A percentile compares a stretch with the other conserved stretches of the same genome.
Conservation (phyloP, 768 basidiomycete species). For the Sporobolomyces phaffii region DNA sequence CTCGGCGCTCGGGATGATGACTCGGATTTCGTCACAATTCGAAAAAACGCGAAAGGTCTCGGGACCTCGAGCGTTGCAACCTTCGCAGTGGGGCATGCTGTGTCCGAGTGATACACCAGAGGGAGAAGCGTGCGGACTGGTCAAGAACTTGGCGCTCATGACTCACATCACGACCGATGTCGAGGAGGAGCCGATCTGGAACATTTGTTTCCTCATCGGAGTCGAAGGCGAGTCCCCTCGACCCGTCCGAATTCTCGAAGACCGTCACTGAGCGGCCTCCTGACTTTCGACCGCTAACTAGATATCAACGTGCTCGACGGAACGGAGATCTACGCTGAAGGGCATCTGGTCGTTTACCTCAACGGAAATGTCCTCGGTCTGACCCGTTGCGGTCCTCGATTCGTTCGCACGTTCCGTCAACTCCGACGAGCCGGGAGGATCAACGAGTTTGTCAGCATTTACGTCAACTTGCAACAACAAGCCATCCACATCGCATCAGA, state of each 20-base stretch:
- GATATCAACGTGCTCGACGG: conserved; percentile 90
- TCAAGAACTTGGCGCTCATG: conserved; percentile 98
- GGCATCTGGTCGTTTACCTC: conserved; percentile 90
- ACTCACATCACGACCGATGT: conserved; percentile 99
- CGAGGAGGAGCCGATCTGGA: conserved; percentile 86
- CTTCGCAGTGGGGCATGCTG: conserved; percentile 97
- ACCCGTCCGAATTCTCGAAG: conserved; percentile 14
- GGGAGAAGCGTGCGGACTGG: conserved; percentile 97
- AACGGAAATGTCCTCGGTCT: conserved; percentile 94
- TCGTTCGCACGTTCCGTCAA: conserved; percentile 84
- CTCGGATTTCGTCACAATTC: conserved; percentile 94
- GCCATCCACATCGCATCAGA: conserved; percentile 95
- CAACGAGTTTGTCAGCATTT: conserved; percentile 94
- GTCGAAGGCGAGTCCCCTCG: conserved; percentile 66
- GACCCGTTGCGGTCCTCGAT: conserved; percentile 73
- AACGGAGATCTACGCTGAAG: conserved; percentile 87
- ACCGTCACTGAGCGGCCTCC: no score
- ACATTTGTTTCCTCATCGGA: conserved; percentile 87
- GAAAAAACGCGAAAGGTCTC: conserved; percentile 99
- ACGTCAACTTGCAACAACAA: conserved; percentile 89
- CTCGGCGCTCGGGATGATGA: conserved; percentile 99
- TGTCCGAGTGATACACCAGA: conserved; percentile 98
- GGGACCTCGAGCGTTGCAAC: conserved; percentile 91
- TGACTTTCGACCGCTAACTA: conserved; percentile 41
- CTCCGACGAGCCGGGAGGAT: conserved; percentile 83